Base-by-base conservation (phyloP, 805 yeast genomes). In the Yamadazyma olivae region DNA sequence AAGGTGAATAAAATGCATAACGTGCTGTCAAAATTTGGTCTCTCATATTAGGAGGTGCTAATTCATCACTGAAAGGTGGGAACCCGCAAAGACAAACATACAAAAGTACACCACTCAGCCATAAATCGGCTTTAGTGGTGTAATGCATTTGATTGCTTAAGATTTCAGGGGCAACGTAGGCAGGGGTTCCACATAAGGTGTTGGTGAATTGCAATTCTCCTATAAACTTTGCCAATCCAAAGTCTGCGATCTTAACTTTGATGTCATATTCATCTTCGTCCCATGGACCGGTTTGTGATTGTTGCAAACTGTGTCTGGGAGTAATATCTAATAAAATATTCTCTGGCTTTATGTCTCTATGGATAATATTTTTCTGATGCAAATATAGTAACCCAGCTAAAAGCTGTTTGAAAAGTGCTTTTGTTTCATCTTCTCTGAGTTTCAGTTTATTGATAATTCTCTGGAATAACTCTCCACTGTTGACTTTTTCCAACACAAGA, bases 141-240 rank as follows among this genome's bases (percentile, higher is more conserved):
- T 85, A 85, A 45, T 71, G 67, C 21, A 81, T 56, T 8, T 72
- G 67, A 56, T 79, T 78, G 12, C 56, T 66, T 19, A 77, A 49
- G 5, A 85, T 83, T 50, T 85, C 95, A 0, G 95, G 95, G 0
- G 93, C 93, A 14, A 85, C 93, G 51, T 85, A 85, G 0, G 91
- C 88, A 0, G 95, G 95, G 0, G 95, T 85, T 2, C 95, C 95
- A 60, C 95, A 85, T 27, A 85, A 57, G 0, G 95, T 85, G 47
- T 79, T 79, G 7, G 95, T 83, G 52, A 83, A 83, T 41, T 79
- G 75, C 44, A 77, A 60, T 47, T 82, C 88, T 5, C 91, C 91
- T 29, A 84, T 73, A 45, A 75, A 75, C 53, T 77, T 77, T 3
- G 82, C 82, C 27, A 77, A 56, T 0, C 96, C 96, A 59, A 85